Evolutionary conservation across 202 grass and related monocot genomes (phyloP).

Genomic region (Musa balbisiana): DNA sequence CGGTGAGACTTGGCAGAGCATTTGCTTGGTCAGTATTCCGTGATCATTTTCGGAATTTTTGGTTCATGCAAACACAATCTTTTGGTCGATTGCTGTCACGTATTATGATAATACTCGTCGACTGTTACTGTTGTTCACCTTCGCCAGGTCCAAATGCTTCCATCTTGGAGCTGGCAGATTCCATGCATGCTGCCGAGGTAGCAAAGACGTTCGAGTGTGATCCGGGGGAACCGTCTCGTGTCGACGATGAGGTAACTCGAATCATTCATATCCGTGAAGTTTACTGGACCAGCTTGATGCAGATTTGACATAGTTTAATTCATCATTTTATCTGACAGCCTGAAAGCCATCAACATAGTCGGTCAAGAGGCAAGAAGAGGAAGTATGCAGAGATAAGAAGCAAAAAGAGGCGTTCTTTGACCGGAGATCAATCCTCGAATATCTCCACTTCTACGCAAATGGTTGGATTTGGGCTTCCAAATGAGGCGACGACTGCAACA

Average conservation of each 20-base stretch:
- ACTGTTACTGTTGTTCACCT: not conserved
- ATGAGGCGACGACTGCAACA: not conserved
- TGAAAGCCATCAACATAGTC: not conserved
- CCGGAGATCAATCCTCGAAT: not conserved
- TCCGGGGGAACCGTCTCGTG: slow-evolving; percentile 8
- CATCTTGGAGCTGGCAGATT: slow-evolving; percentile 47
- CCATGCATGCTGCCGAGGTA: slow-evolving; percentile 45
- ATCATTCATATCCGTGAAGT: not conserved
- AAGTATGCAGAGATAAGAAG: not conserved
- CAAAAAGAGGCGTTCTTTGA: not conserved
- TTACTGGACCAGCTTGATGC: not conserved
- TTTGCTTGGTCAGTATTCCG: no score
- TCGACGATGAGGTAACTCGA: slow-evolving; percentile 7
- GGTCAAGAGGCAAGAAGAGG: slow-evolving; percentile 24
- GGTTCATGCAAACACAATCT: no score
- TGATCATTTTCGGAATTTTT: no score
- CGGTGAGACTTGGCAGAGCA: no score
- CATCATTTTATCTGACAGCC: slow-evolving; percentile 1
- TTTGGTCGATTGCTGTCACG: no score
- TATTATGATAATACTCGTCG: not conserved
- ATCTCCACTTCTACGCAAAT: slow-evolving; percentile 49
- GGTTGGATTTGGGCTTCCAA: slow-evolving; percentile 54
- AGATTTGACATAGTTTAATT: slow-evolving; percentile 27
- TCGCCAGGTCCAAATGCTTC: slow-evolving; percentile 46
- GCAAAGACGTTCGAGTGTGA: slow-evolving; percentile 19